Evolutionary conservation across 2,329 filamentous ascomycete genomes (phyloP).

Genomic region (Biscogniauxia mediterranea): DNA sequence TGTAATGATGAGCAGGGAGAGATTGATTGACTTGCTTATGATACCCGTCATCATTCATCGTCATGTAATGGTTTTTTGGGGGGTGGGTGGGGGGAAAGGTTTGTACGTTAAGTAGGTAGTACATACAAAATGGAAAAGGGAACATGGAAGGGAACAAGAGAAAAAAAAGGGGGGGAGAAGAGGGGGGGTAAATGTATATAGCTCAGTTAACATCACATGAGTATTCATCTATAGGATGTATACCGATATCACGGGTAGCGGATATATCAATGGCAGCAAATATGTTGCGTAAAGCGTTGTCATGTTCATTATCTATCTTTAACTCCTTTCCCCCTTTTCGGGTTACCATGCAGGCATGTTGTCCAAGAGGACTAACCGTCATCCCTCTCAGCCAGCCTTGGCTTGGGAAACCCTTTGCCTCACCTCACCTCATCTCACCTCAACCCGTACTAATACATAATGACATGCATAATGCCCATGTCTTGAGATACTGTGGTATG

Average conservation of each 20-base stretch:
- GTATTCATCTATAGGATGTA: not conserved
- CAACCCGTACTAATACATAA: conserved; percentile 18
- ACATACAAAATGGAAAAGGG: not conserved
- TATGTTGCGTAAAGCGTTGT: not conserved
- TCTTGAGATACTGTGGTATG: too few relatives aligned
- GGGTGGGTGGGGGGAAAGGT: too few relatives aligned
- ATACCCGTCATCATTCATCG: not conserved
- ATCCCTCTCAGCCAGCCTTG: not conserved
- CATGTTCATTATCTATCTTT: not conserved
- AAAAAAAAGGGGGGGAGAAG: not conserved
- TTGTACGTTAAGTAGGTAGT: not conserved
- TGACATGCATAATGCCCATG: conserved; percentile 2
- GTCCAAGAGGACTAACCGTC: not conserved
- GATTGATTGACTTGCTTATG: not conserved
- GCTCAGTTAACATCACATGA: not conserved
- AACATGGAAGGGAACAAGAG: too few relatives aligned
- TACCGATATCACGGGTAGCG: not conserved
- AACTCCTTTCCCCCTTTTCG: not conserved
- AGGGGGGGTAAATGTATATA: not conserved
- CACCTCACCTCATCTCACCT: not conserved
- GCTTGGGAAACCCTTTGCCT: conserved; percentile 4
- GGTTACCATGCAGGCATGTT: not conserved
- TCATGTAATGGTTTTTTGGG: not conserved
- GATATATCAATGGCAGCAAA: not conserved
- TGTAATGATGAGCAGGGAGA: not conserved